Percentiles rank a stretch among this genome's conserved stretches.
Conservation (phyloP, 805 yeast genomes). For the Suhomyces xylopsoci region DNA sequence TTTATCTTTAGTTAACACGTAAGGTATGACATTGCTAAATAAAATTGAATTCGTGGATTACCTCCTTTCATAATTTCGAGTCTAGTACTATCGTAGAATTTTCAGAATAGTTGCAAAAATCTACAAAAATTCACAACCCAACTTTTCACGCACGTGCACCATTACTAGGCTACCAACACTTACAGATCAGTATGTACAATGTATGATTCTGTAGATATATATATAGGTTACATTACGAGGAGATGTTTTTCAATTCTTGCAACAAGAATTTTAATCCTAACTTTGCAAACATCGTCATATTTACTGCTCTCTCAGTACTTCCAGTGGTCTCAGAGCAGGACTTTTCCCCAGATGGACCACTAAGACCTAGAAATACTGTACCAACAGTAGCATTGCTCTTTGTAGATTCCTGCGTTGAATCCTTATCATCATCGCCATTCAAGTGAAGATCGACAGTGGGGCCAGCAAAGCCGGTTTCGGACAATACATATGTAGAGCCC, state of each 20-base stretch:
- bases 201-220: not conserved
- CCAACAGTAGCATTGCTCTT: slow-evolving; percentile 45
- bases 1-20: not conserved
- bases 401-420: slow-evolving; percentile 11
- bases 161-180: not conserved
- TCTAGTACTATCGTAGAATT: not conserved
- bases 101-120: not conserved
- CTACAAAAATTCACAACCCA: not conserved
- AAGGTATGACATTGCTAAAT: not conserved
- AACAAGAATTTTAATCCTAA: slow-evolving; percentile 61
- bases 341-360: slow-evolving; percentile 59
- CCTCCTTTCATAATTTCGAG: not conserved
- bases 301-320: slow-evolving; percentile 50
- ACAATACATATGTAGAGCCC: slow-evolving; percentile 77
- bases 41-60: not conserved
- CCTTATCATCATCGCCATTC: slow-evolving; percentile 19
- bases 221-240: not conserved
- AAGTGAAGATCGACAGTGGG: slow-evolving; percentile 51
- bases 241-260: slow-evolving; percentile 33
- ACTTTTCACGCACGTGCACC: not conserved
- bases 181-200: not conserved
- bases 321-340: slow-evolving; percentile 49
- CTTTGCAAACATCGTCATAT: slow-evolving; percentile 76
- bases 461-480: slow-evolving; percentile 89
- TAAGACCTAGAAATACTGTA: slow-evolving; percentile 66